Evolutionary conservation across 2,329 filamentous ascomycete genomes (phyloP), one percentile per base, ranked within the genome.

Genomic region (Daldinia sp.): DNA sequence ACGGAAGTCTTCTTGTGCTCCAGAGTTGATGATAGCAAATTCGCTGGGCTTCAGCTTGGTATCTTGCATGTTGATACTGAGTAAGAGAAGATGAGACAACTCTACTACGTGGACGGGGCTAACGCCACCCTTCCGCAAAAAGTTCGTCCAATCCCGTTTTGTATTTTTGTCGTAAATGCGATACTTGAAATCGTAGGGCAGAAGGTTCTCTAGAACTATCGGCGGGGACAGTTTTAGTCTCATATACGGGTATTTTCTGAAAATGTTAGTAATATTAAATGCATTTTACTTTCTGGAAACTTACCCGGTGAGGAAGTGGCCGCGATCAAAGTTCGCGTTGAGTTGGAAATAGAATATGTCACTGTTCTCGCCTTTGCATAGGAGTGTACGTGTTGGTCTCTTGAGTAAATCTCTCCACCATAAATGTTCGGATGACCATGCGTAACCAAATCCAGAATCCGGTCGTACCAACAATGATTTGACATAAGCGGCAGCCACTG

Each of bases 161-260:
- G 94, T 98, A 79, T 97, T 97, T 83, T 97, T 98, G 83, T 99
- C 96, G 77, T 98, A 99, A 62, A 99, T 98, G 62, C 95, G 90
- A 79, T 99, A 99, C 81, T 99, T 98, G 88, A 99, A 99, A 80
- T 99, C 96, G 77, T 96, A 98, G 0, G 96, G 96, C 41, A 99
- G 82, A 48, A 99, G 83, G 73, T 99, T 99, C 79, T 99, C 95
- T 4, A 99, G 87, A 56, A 97, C 95, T 13, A 99, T 89, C 0
- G 97, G 96, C 0, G 96, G 95, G 26, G 93, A 97, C 2, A 99
- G 87, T 73, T 94, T 93, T 72, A 99, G 86, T 66, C 90, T 90
- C 96, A 99, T 98, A 79, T 96, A 96, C 0, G 96, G 96, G 77
- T 99, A 99, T 68, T 91, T 88, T 64, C 90, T 92, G 65, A 18